Evolutionary conservation across 2,329 filamentous ascomycete species (phyloP).

Genomic region (Penicillium hesseltinei): DNA sequence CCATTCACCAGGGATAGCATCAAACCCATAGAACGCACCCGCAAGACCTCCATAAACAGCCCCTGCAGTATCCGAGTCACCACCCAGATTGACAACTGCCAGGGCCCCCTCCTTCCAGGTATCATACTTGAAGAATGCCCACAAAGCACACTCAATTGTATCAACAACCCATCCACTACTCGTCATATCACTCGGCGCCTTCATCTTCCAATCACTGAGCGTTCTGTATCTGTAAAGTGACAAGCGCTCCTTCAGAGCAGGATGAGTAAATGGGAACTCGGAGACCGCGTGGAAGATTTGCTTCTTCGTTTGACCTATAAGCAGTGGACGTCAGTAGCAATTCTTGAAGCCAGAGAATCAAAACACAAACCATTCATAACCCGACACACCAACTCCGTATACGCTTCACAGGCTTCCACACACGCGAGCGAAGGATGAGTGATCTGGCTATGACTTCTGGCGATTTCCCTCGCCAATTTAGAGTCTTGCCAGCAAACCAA

Average conservation of each 20-base stretch:
- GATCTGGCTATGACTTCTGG: constrained; percentile 28
- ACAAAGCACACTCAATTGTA: constrained; percentile 44
- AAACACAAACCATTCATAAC: constrained; percentile 27
- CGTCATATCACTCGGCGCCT: constrained; percentile 24
- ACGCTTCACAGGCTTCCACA: constrained; percentile 42
- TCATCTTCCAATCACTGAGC: constrained; percentile 29
- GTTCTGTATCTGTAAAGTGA: constrained; percentile 11
- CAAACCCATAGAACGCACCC: constrained; percentile 42
- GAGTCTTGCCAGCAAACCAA: constrained; percentile 30
- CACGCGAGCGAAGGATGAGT: constrained; percentile 43
- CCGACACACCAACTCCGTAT: constrained; percentile 33
- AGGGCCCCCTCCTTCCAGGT: constrained; percentile 40
- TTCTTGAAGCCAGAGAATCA: not conserved
- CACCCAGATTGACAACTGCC: constrained; percentile 43
- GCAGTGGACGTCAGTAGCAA: not conserved
- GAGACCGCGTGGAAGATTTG: constrained; percentile 9
- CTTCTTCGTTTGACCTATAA: constrained; percentile 18
- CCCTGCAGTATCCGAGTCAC: constrained; percentile 47
- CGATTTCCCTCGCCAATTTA: constrained; percentile 23
- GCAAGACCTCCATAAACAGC: constrained; percentile 47
- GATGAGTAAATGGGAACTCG: constrained; percentile 12
- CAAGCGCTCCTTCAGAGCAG: constrained; percentile 10
- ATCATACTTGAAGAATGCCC: constrained; percentile 43
- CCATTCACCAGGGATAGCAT: constrained; percentile 35
- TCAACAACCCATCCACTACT: constrained; percentile 45